phyloP scores from a whole-genome alignment of 768 basidiomycete genomes.

The Suillus bovinus region DNA sequence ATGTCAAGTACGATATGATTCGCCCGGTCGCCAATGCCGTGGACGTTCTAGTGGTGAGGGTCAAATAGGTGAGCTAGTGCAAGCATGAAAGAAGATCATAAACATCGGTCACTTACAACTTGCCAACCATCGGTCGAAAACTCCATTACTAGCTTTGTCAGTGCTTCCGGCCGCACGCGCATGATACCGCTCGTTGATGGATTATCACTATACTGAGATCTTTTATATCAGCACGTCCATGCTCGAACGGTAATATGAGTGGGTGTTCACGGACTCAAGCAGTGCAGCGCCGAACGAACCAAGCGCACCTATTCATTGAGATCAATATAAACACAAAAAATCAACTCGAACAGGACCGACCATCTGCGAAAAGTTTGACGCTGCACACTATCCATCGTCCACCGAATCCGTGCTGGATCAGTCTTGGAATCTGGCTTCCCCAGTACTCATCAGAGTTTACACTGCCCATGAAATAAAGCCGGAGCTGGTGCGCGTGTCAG shows the following conservation, averaged over 20 bases:
- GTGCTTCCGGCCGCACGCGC: constrained; percentile 51
- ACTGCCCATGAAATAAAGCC: constrained; percentile 63
- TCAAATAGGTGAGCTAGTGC: neutral
- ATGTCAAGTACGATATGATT: constrained; percentile 83
- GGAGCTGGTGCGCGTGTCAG: constrained; percentile 40
- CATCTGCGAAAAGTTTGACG: constrained; percentile 79
- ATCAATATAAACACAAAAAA: constrained; percentile 3
- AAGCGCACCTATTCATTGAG: constrained; percentile 65
- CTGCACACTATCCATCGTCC: constrained; percentile 58
- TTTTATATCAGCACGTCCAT: constrained; percentile 6
- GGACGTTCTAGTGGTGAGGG: constrained; percentile 64
- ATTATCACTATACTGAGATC: constrained; percentile 67
- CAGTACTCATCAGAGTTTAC: constrained; percentile 60
- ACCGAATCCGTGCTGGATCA: constrained; percentile 58
- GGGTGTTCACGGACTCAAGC: constrained; percentile 50
- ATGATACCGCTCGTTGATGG: constrained; percentile 72
- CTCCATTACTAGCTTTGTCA: constrained; percentile 53
- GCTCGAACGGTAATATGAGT: neutral
- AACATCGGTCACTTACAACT: constrained; percentile 54
- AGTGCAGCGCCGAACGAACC: constrained; percentile 94
- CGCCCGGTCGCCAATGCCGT: constrained; percentile 87
- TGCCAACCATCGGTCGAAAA: constrained; percentile 82
- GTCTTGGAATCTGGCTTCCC: constrained; percentile 58
- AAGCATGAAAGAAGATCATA: neutral
- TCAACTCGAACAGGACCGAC: constrained; percentile 32